A percentile compares a stretch with the other conserved stretches of the same genome.
Conservation (phyloP, 768 basidiomycete genomes). For the Hygrocybe punicea region DNA sequence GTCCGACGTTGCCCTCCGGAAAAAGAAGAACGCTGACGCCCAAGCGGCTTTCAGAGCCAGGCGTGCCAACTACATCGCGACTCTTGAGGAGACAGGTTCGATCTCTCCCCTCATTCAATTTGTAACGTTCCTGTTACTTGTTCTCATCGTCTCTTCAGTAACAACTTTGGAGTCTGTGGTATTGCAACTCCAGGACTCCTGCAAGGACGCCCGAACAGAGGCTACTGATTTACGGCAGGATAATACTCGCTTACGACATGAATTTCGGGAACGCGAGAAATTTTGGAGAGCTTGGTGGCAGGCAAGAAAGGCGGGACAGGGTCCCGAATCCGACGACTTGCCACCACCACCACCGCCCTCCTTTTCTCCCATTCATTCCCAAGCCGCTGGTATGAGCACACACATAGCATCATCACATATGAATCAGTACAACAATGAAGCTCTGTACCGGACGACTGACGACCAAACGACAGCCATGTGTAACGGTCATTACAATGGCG, state of each 20-base stretch:
- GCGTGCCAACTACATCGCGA: conserved; percentile 83
- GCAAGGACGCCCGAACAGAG: conserved; percentile 63
- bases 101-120: background rate
- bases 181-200: conserved; percentile 77
- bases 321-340: conserved; percentile 50
- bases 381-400: conserved; percentile 29
- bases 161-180: conserved; percentile 84
- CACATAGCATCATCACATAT: conserved; percentile 35
- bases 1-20: conserved; percentile 68
- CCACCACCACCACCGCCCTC: conserved; percentile 50
- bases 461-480: conserved; percentile 38
- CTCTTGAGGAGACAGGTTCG: conserved; percentile 76
- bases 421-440: conserved; percentile 35
- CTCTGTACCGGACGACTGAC: conserved; percentile 50
- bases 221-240: conserved; percentile 62
- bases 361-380: conserved; percentile 33
- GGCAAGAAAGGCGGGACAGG: conserved; percentile 55
- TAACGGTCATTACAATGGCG: conserved; percentile 44
- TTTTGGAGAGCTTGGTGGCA: conserved; percentile 70
- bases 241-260: conserved; percentile 59
- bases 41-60: conserved; percentile 82
- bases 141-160: conserved; percentile 40
- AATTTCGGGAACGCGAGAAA: conserved; percentile 69
- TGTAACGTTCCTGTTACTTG: background rate
- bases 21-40: conserved; percentile 88